Evolutionary conservation across 345 rosid species (phyloP), one percentile per base, ranked within the genome.

Genomic region (Linum lewisii): DNA sequence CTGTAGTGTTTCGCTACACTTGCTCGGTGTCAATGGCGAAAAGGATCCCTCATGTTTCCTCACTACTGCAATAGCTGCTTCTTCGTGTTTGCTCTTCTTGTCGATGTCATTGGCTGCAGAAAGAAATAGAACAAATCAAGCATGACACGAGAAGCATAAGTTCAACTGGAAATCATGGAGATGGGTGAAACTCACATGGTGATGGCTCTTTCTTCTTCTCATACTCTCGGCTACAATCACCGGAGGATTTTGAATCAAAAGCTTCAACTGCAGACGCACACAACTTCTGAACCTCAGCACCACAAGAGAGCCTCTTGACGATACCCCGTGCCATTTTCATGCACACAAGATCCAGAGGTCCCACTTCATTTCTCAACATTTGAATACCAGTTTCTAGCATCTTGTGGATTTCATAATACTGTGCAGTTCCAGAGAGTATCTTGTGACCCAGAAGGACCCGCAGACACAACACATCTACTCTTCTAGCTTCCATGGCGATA

Each of bases 381-480:
- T 70, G 65, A 21, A 77, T 68, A 60, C 93, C 90, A 71, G 81
- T 66, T 66, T 79, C 81, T 58, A 83, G 73, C 36, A 5, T 64
- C 74, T 78, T 76, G 37, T 69, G 79, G 7, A 79, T 6, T 25
- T 73, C 81, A 70, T 51, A 65, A 63, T 76, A 79, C 60, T 42
- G 58, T 58, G 71, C 79, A 6, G 86, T 73, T 61, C 82, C 82
- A 7, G 66, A 63, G 14, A 85, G 77, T 50, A 88, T 83, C 61
- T 74, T 80, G 29, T 73, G 77, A 65, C 77, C 77, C 68, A 85
- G 49, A 71, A 81, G 78, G 64, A 85, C 77, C 16, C 90, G 74
- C 63, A 76, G 80, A 64, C 96, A 88, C 58, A 88, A 79, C 23
- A 71, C 85, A 63, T 85, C 90, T 42, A 88, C 90, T 75, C 96